A percentile compares a stretch with the other conserved stretches of the same genome.
Conservation (phyloP, 345 rosid genomes). For the Bruguiera sexangula region DNA sequence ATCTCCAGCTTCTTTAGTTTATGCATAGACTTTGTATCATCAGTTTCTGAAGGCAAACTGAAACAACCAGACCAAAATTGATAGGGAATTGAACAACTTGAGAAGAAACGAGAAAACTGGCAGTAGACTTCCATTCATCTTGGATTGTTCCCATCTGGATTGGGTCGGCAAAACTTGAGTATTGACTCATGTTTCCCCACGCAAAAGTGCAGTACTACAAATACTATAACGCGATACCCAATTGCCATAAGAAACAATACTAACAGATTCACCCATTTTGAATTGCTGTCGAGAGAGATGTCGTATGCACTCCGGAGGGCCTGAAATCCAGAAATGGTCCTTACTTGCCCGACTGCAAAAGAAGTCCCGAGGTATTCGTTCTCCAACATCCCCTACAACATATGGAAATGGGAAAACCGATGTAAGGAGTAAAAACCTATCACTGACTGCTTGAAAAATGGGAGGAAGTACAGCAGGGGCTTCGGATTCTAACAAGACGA, state of each 20-base stretch:
- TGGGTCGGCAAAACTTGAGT: slow-evolving; percentile 32
- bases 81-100: neutral
- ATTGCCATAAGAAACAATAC: slow-evolving; percentile 75
- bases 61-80: neutral
- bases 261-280: slow-evolving; percentile 89
- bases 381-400: slow-evolving; percentile 80
- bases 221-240: slow-evolving; percentile 65
- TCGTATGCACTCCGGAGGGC: slow-evolving; percentile 68
- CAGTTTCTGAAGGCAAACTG: neutral
- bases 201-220: slow-evolving; percentile 53
- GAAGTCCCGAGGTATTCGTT: slow-evolving; percentile 83
- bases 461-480: no score
- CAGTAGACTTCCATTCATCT: slow-evolving; percentile 35
- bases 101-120: neutral
- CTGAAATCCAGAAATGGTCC: slow-evolving; percentile 81
- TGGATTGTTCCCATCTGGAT: slow-evolving; percentile 36
- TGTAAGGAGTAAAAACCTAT: neutral
- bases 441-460: neutral
- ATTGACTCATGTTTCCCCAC: slow-evolving; percentile 28
- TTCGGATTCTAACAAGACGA: neutral
- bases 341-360: slow-evolving; percentile 86
- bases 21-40: neutral
- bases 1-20: neutral
- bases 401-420: neutral
- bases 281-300: slow-evolving; percentile 61